Conservation (phyloP, 805 yeast genomes). For the Metahyphopichia silvanorum region DNA sequence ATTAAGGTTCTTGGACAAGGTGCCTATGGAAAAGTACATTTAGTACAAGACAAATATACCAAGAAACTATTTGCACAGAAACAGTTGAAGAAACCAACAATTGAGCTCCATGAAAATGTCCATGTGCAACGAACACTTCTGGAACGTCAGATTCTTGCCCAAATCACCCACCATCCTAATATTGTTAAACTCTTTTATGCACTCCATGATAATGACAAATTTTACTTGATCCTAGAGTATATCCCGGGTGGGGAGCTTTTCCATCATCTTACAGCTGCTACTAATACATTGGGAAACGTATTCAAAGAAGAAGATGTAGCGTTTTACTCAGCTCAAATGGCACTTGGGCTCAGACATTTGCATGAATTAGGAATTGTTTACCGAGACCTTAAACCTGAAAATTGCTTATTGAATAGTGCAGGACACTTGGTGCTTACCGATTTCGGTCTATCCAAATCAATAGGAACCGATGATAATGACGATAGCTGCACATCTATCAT, state of each 20-base stretch:
- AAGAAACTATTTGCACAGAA: conserved; percentile 80
- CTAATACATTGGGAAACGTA: conserved; percentile 41
- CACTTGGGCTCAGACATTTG: conserved; percentile 70
- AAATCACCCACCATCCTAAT: conserved; percentile 66
- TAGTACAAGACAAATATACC: conserved; percentile 63
- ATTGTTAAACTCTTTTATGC: conserved; percentile 82
- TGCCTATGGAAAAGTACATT: conserved; percentile 81
- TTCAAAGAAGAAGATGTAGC: conserved; percentile 43
- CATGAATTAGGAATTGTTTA: conserved; percentile 82
- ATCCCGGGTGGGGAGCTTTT: conserved; percentile 88
- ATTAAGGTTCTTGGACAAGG: conserved; percentile 81
- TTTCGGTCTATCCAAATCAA: conserved; percentile 67
- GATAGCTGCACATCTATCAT: conserved; percentile 54
- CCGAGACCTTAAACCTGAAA: conserved; percentile 87
- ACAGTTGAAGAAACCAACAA: conserved; percentile 77
- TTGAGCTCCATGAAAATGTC: conserved; percentile 45
- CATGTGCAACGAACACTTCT: conserved; percentile 72
- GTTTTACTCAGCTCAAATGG: conserved; percentile 62
- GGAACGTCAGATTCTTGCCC: conserved; percentile 70
- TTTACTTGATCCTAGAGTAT: conserved; percentile 74
- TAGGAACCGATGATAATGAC: conserved; percentile 21
- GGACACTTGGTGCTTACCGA: conserved; percentile 86
- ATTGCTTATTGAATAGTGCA: conserved; percentile 69
- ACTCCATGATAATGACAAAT: conserved; percentile 73
- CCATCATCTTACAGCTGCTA: conserved; percentile 50